Base-by-base conservation (phyloP, 768 basidiomycete genomes). In the Hysterangium stoloniferum region DNA sequence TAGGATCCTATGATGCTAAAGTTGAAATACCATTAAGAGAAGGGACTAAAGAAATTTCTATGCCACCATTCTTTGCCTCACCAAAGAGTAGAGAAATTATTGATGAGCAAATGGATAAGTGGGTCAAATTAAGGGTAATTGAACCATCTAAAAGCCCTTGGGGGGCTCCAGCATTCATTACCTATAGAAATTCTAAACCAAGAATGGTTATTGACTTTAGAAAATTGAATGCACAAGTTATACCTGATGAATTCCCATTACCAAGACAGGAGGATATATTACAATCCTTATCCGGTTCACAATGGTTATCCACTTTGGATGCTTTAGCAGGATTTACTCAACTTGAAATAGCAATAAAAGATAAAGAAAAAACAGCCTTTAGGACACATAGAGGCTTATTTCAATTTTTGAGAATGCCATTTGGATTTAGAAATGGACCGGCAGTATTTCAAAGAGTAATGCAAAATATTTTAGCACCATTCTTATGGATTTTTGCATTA, bases 291-390 rank as follows among this genome's bases (percentile, higher is more conserved):
- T 54, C 58, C 1, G 69, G 67, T 0, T 52, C 61, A 3, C 63
- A 68, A 46, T 58, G 55, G 4, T 54, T 74, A 1, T 61, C 68
- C 0, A 58, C 67, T 0, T 54, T 73, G 6, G 68, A 72, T 54
- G 66, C 68, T 0, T 48, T 68, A 0, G 61, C 71, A 0, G 69
- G 71, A 7, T 75, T 73, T 48, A 71, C 66, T 0, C 74, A 75
- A 50, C 49, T 71, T n/a, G n/a, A n/a, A n/a, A n/a, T n/a, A n/a
- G n/a, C n/a, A n/a, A n/a, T n/a, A n/a, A n/a, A n/a, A n/a, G n/a
- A n/a, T n/a, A n/a, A n/a, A n/a, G n/a, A n/a, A n/a, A n/a, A n/a
- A n/a, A n/a, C n/a, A n/a, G n/a, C n/a, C n/a, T n/a, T n/a, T n/a
- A n/a, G n/a, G n/a, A n/a, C n/a, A n/a, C n/a, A n/a, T n/a, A n/a